phyloP scores from a whole-genome alignment of 2,329 filamentous ascomycete species.

The Colletotrichum abscissum region DNA sequence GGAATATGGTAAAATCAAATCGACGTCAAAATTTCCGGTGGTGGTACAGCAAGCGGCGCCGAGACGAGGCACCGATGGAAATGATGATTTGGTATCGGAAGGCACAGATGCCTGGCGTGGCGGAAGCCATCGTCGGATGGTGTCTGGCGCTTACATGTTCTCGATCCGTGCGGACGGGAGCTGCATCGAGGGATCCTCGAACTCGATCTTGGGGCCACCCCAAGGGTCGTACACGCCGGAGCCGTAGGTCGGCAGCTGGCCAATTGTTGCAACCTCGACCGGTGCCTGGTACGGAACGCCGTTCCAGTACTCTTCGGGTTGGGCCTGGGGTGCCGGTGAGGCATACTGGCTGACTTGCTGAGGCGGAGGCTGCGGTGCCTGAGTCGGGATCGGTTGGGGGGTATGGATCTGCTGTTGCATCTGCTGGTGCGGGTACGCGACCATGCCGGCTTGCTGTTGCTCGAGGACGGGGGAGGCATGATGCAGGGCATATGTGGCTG shows the following conservation, averaged over 20 bases:
- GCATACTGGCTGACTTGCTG: slow-evolving; percentile 41
- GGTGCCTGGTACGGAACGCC: slow-evolving; percentile 64
- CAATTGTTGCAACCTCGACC: slow-evolving; percentile 66
- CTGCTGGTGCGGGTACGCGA: slow-evolving; percentile 53
- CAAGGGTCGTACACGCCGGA: slow-evolving; percentile 65
- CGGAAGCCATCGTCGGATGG: neutral
- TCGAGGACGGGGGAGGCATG: slow-evolving; percentile 59
- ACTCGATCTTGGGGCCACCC: slow-evolving; percentile 64
- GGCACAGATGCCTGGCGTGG: neutral
- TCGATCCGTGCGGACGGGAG: slow-evolving; percentile 70
- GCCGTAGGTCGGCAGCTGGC: slow-evolving; percentile 61
- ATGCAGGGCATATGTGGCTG: slow-evolving; percentile 61
- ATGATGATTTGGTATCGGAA: slow-evolving; percentile 9
- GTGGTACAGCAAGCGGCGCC: slow-evolving; percentile 29
- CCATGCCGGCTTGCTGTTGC: slow-evolving; percentile 52
- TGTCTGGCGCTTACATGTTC: slow-evolving; percentile 55
- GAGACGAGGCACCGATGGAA: neutral
- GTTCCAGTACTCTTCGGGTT: slow-evolving; percentile 65
- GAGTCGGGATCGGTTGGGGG: slow-evolving; percentile 47
- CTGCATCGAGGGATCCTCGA: slow-evolving; percentile 67
- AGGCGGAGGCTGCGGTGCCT: slow-evolving; percentile 35
- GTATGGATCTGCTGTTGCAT: slow-evolving; percentile 48
- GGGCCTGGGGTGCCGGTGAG: slow-evolving; percentile 50
- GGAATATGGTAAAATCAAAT: slow-evolving; percentile 34
- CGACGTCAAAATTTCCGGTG: slow-evolving; percentile 18